Evolutionary conservation across 129 eudicot genomes (phyloP).

Genomic region (Saussurea involucrata): DNA sequence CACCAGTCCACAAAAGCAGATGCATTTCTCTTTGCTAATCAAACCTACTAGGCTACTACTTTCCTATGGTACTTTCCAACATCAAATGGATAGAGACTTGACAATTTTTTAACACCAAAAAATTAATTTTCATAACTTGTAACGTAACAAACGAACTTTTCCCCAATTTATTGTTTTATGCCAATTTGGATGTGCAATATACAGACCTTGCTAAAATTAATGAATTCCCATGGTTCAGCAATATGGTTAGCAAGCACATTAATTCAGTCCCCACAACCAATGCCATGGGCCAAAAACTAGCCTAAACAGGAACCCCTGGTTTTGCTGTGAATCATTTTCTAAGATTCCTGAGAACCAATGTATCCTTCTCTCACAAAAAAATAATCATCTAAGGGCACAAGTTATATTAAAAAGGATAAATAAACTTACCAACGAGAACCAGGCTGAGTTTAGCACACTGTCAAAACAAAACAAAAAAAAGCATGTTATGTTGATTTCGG

Average conservation of each 20-base stretch:
- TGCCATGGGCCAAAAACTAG: neutral
- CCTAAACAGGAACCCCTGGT: neutral
- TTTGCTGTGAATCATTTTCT: neutral
- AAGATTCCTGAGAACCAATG: neutral
- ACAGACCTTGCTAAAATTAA: neutral
- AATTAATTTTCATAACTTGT: neutral
- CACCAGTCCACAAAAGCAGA: neutral
- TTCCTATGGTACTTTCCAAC: neutral
- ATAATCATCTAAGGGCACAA: neutral
- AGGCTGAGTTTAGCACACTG: conserved; percentile 97
- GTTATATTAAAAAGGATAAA: neutral
- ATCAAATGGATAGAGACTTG: neutral
- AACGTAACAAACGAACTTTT: neutral
- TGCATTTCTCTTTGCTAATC: neutral
- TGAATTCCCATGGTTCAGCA: neutral
- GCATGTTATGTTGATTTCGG: neutral
- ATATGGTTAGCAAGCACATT: neutral
- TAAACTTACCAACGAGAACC: conserved; percentile 83
- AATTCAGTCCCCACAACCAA: neutral
- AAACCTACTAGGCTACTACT: neutral
- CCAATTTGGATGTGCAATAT: neutral
- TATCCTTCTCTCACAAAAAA: neutral
- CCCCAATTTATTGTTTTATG: neutral
- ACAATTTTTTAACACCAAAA: neutral
- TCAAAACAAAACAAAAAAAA: conserved; percentile 18